Conservation (phyloP, 2,329 filamentous ascomycete species). For the Lachnellula arida region DNA sequence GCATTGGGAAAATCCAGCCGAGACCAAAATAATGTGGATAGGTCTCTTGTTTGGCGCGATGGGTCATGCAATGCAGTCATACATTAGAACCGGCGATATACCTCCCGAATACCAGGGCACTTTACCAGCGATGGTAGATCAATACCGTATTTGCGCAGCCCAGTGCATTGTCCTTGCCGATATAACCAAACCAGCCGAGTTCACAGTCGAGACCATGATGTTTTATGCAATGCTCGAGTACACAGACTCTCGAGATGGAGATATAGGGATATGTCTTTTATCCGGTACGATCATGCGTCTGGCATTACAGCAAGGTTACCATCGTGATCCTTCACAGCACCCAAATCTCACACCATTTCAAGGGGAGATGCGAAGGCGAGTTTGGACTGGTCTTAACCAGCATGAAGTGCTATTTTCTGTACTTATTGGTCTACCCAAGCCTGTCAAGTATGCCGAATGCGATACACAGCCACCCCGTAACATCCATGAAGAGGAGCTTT, state of each 20-base stretch:
- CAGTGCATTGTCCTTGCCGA: conserved; percentile 46
- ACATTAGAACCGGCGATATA: conserved; percentile 41
- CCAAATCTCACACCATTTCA: conserved; percentile 47
- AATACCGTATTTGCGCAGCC: conserved; percentile 47
- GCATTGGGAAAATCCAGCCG: conserved; percentile 42
- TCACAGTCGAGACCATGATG: conserved; percentile 47
- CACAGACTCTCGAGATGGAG: conserved; percentile 41
- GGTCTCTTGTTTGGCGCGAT: conserved; percentile 39
- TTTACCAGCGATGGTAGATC: conserved; percentile 42
- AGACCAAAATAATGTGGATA: conserved; percentile 44
- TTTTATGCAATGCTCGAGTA: conserved; percentile 43
- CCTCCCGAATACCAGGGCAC: conserved; percentile 42
- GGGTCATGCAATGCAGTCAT: conserved; percentile 35
- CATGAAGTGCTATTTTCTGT: conserved; percentile 62
- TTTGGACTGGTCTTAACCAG: conserved; percentile 51
- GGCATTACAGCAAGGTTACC: conserved; percentile 56
- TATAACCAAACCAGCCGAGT: conserved; percentile 42
- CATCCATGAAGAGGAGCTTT: conserved; percentile 61
- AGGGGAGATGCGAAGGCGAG: conserved; percentile 58
- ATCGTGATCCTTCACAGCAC: conserved; percentile 50
- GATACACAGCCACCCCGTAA: conserved; percentile 61
- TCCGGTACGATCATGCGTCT: conserved; percentile 46
- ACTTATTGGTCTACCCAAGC: conserved; percentile 62
- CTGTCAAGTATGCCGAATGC: conserved; percentile 58
- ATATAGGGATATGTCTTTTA: conserved; percentile 51